Evolutionary conservation across 2,329 filamentous ascomycete species (phyloP).

Genomic region (Arachnopeziza araneosa): DNA sequence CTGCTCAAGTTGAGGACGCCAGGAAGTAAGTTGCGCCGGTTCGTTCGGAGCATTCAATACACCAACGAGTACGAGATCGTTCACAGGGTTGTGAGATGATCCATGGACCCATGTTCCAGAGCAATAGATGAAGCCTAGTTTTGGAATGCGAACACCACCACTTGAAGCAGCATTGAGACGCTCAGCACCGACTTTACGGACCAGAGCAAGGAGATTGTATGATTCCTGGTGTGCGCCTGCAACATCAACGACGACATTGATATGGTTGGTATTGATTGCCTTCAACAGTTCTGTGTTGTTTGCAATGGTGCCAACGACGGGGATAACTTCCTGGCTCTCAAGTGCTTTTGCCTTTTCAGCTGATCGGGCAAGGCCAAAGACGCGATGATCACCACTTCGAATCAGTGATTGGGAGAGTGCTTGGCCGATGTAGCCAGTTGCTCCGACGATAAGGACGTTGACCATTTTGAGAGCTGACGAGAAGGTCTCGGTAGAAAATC

Average conservation of each 20-base stretch:
- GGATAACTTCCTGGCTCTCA: constrained; percentile 29
- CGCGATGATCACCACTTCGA: constrained; percentile 24
- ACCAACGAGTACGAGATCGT: constrained; percentile 30
- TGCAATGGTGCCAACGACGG: constrained; percentile 26
- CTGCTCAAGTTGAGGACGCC: constrained; percentile 31
- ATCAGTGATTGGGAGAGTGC: constrained; percentile 46
- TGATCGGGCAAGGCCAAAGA: constrained; percentile 33
- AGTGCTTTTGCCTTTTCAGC: constrained; percentile 30
- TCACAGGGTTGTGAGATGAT: constrained; percentile 23
- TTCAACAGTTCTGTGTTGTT: constrained; percentile 14
- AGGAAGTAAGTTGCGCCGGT: constrained; percentile 26
- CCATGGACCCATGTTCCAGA: constrained; percentile 36
- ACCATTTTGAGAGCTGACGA: constrained; percentile 13
- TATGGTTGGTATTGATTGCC: constrained; percentile 23
- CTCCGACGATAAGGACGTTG: constrained; percentile 46
- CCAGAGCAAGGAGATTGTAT: constrained; percentile 19
- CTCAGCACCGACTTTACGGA: constrained; percentile 19
- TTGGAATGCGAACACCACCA: constrained; percentile 24
- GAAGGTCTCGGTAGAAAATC: background rate
- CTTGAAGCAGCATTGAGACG: constrained; percentile 16
- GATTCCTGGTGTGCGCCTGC: constrained; percentile 24
- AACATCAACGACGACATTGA: constrained; percentile 34
- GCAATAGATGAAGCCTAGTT: constrained; percentile 35
- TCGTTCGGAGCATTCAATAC: constrained; percentile 9
- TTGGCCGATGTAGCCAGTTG: constrained; percentile 50